Evolutionary conservation across 495 filamentous ascomycete genomes (phyloP).

Genomic region (Stereocaulon alpinum): DNA sequence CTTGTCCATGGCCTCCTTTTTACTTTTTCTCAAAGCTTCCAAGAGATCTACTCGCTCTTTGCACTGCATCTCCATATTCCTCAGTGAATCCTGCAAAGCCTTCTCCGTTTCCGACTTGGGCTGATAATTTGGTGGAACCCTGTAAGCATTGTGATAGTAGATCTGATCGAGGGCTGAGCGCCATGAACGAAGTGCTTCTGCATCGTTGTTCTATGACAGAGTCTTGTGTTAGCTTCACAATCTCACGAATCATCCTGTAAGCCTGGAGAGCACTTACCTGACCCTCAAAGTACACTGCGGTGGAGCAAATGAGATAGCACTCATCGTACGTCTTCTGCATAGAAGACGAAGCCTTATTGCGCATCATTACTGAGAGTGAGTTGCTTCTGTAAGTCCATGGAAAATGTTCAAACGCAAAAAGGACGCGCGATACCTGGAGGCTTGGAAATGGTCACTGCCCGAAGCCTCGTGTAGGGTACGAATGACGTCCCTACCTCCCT

Average conservation of each 20-base stretch:
- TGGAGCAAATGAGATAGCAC: constrained; percentile 85
- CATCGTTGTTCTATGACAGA: constrained; percentile 69
- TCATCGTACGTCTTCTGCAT: constrained; percentile 98
- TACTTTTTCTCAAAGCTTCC: constrained; percentile 67
- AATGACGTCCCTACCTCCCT: constrained; percentile 9
- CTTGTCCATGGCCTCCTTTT: constrained; percentile 45
- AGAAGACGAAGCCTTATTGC: constrained; percentile 63
- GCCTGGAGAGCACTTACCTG: constrained; percentile 46
- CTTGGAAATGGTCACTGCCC: constrained; percentile 6
- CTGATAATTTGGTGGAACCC: constrained; percentile 54
- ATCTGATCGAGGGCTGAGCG: constrained; percentile 84
- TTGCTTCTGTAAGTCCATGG: constrained; percentile 6
- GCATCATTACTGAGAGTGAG: constrained; percentile 50
- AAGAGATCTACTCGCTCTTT: constrained; percentile 87
- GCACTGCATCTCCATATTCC: constrained; percentile 79
- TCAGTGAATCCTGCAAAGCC: constrained; percentile 68
- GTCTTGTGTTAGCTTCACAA: constrained; percentile 2
- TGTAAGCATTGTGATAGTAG: constrained; percentile 74
- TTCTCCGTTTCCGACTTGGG: constrained; percentile 79
- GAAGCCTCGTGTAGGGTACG: constrained; percentile 7
- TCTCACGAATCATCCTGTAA: constrained; percentile 10
- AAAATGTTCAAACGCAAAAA: background rate
- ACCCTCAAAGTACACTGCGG: constrained; percentile 88
- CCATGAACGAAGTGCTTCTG: constrained; percentile 88
- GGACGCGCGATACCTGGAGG: background rate